Conservation (phyloP, 768 basidiomycete species). For the Xanthoconium purpureum region DNA sequence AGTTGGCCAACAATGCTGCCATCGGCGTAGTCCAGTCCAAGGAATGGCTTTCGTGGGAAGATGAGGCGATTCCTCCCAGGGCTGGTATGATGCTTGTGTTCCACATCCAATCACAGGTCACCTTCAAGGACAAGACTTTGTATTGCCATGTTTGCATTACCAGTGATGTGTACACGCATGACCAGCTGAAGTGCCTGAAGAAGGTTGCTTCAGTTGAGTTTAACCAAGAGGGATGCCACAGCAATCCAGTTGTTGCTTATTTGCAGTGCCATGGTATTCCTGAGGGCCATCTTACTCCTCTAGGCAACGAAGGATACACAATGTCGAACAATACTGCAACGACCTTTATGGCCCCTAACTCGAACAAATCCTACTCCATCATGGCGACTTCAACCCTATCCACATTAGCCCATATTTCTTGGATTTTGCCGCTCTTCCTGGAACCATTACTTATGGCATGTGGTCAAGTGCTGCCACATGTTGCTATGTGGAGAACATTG, state of each 20-base stretch:
- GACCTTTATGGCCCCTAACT: conserved; percentile 77
- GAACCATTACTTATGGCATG: conserved; percentile 97
- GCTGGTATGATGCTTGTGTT: conserved; percentile 85
- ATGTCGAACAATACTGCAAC: conserved; percentile 62
- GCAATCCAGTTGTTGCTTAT: conserved; percentile 92
- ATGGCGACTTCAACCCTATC: conserved; percentile 99
- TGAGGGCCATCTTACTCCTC: conserved; percentile 71
- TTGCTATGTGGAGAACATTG: conserved; percentile 87
- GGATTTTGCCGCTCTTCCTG: conserved; percentile 86
- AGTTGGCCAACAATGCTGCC: conserved; percentile 68
- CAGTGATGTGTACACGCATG: conserved; percentile 84
- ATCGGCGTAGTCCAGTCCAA: conserved; percentile 93
- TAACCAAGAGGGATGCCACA: conserved; percentile 81
- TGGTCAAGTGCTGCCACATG: conserved; percentile 96
- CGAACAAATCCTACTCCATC: conserved; percentile 94
- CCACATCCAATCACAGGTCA: conserved; percentile 81
- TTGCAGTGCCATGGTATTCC: conserved; percentile 86
- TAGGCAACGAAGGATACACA: conserved; percentile 85
- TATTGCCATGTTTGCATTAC: conserved; percentile 77
- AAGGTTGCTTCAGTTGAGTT: conserved; percentile 88
- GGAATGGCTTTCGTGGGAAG: conserved; percentile 97
- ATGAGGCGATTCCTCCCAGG: conserved; percentile 71
- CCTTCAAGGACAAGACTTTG: conserved; percentile 87
- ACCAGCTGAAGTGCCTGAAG: conserved; percentile 83
- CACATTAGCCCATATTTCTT: conserved; percentile 99